A percentile compares a stretch with the other conserved stretches of the same genome.
Evolutionary conservation across 805 yeast genomes (phyloP).

Genomic region (Kazachstania martiniae): DNA sequence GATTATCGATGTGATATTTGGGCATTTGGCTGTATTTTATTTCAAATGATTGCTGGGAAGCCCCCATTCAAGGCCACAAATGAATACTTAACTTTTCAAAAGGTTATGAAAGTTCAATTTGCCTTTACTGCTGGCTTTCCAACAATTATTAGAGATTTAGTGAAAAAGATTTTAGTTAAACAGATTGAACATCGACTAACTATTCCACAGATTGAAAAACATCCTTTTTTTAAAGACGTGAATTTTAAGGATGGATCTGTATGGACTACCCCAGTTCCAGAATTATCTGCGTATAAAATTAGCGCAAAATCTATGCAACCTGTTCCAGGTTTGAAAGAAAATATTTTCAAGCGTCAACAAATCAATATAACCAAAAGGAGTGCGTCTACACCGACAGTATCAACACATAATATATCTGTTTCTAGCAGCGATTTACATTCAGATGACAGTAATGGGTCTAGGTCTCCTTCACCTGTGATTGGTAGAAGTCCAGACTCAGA

Average conservation of each 20-base stretch:
- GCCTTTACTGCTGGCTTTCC: conserved; percentile 86
- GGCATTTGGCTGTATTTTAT: conserved; percentile 95
- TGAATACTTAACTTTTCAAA: conserved; percentile 73
- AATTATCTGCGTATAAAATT: conserved; percentile 59
- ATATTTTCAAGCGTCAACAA: conserved; percentile 3
- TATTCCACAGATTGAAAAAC: conserved; percentile 46
- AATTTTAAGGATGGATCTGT: conserved; percentile 46
- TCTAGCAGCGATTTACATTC: neutral
- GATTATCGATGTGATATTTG: conserved; percentile 96
- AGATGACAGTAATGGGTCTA: neutral
- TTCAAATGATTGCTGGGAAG: conserved; percentile 89
- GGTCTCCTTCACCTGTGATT: neutral
- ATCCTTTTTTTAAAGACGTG: conserved; percentile 48
- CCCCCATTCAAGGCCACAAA: conserved; percentile 83
- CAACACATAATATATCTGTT: neutral
- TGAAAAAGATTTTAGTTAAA: conserved; percentile 54
- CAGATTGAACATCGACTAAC: conserved; percentile 55
- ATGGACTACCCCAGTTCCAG: conserved; percentile 55
- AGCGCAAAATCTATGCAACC: conserved; percentile 73
- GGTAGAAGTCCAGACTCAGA: no score
- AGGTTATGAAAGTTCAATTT: conserved; percentile 66
- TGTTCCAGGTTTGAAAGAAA: conserved; percentile 39
- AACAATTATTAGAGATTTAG: conserved; percentile 55
- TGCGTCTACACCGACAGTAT: neutral
- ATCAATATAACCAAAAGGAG: conserved; percentile 1